phyloP scores from a whole-genome alignment of 2,329 filamentous ascomycete genomes.

The Catunica adiposa region DNA sequence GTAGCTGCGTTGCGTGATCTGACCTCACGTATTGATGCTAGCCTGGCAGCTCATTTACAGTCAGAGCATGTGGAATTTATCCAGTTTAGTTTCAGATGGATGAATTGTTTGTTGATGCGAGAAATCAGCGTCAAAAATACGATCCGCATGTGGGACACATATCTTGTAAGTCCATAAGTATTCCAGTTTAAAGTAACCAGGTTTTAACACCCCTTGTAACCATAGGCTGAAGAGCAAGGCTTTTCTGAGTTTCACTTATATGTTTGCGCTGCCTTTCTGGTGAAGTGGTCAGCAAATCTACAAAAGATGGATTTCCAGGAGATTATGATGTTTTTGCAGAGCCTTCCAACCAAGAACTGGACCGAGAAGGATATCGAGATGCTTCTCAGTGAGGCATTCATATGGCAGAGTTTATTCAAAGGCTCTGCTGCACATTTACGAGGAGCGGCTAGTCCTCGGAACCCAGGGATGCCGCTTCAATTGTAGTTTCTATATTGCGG shows the following conservation, averaged over 20 bases:
- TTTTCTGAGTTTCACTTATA: slow-evolving; percentile 98
- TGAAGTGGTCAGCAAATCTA: slow-evolving; percentile 94
- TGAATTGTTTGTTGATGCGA: slow-evolving; percentile 97
- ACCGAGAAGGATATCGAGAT: slow-evolving; percentile 97
- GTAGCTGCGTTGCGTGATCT: slow-evolving; percentile 78
- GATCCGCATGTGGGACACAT: slow-evolving; percentile 99
- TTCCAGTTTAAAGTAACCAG: slow-evolving; percentile 14
- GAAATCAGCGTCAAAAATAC: slow-evolving; percentile 94
- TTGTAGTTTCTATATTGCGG: slow-evolving; percentile 13
- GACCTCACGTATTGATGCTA: slow-evolving; percentile 73
- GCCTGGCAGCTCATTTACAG: slow-evolving; percentile 75
- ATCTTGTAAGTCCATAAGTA: slow-evolving; percentile 63
- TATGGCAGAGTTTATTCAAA: slow-evolving; percentile 96
- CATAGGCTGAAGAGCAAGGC: slow-evolving; percentile 87
- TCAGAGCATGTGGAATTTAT: slow-evolving; percentile 92
- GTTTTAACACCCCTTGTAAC: neutral
- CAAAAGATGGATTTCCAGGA: slow-evolving; percentile 97
- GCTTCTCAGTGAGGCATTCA: slow-evolving; percentile 87
- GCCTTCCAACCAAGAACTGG: slow-evolving; percentile 82
- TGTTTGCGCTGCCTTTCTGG: slow-evolving; percentile 91
- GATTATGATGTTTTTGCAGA: slow-evolving; percentile 98
- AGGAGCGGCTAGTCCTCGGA: slow-evolving; percentile 27
- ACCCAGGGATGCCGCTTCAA: slow-evolving; percentile 27
- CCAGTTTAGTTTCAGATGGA: slow-evolving; percentile 98
- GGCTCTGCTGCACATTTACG: slow-evolving; percentile 81